Base-by-base conservation (phyloP, 1,139 yeast genomes). In the Candida tunisiensis region DNA sequence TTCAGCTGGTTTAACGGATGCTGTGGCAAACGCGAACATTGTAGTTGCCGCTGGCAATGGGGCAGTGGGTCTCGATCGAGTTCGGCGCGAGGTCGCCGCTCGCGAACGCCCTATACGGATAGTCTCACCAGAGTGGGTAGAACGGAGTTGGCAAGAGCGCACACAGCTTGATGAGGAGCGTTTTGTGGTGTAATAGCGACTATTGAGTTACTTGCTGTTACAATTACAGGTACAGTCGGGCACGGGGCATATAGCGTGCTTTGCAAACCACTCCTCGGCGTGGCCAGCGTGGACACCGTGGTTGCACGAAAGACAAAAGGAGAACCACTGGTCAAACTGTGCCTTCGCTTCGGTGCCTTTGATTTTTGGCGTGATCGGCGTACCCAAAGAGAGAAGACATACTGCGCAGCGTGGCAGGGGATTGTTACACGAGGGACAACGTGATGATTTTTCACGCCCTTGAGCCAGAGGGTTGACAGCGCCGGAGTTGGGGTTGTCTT, bases 201-300 rank as follows among this genome's bases (percentile, higher is more conserved):
- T 11, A 9, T 4, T 5, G 5, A 5, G 14, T 20, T 20, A 20
- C 6, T 14, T 11, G 8, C 10, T 32, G 39, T 71, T 78, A 47
- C 96, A 85, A 28, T 70, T 59, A 45, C 96, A 88, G 27, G 64
- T 61, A 42, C 96, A 88, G 29, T 83, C 93, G 1, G 96, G 94
- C 2, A 85, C 93, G 0, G 98, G 95, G 45, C 98, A 88, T 2
- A 79, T 69, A 31, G 66, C 69, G 42, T 85, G 93, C 47, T 74
- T 74, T 12, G 74, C 65, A 45, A 88, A 88, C 96, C 96, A 88
- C 44, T 82, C 93, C 39, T 78, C 83, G 0, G 96, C 95, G 49
- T 88, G 96, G 10, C 75, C 82, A 0, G 93, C 85, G 53, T 88
- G 98, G 64, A 75, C 72, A 1, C 95, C 94, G 44, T 88, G 96